phyloP scores from a whole-genome alignment of 2,329 filamentous ascomycete genomes.

The Podosphaera leucotricha region DNA sequence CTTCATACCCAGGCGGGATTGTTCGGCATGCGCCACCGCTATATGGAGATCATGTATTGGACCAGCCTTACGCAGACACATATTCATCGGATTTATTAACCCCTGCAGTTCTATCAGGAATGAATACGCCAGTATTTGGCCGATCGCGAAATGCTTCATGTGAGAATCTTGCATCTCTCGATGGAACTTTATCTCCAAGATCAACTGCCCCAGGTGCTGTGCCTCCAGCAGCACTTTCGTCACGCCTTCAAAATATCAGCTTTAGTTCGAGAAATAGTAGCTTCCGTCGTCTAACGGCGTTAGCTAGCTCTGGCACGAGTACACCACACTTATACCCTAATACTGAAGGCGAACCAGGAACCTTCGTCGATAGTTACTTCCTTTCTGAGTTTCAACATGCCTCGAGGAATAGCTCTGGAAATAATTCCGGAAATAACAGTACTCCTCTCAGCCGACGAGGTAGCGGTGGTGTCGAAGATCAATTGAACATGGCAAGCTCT shows the following conservation, averaged over 20 bases:
- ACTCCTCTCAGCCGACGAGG: conserved; percentile 20
- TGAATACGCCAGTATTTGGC: conserved; percentile 56
- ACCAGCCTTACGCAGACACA: conserved; percentile 74
- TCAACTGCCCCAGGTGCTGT: conserved; percentile 14
- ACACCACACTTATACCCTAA: conserved; percentile 9
- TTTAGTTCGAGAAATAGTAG: conserved; percentile 22
- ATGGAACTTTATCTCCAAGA: conserved; percentile 20
- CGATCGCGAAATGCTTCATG: conserved; percentile 52
- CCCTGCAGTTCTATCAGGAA: conserved; percentile 43
- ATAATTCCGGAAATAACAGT: conserved; percentile 11
- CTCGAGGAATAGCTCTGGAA: neutral
- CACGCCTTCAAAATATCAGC: conserved; percentile 46
- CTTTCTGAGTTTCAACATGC: conserved; percentile 6
- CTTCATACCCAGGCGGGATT: conserved; percentile 22
- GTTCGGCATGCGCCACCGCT: conserved; percentile 59
- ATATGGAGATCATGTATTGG: conserved; percentile 74
- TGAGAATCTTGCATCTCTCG: conserved; percentile 50
- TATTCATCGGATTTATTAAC: conserved; percentile 65
- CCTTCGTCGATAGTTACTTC: conserved; percentile 4
- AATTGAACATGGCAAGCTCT: conserved; percentile 19
- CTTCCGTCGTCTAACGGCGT: conserved; percentile 13
- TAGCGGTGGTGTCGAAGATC: conserved; percentile 20
- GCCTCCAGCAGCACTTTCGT: conserved; percentile 32
- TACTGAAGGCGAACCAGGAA: conserved; percentile 3
- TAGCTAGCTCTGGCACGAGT: conserved; percentile 14